Base-by-base conservation (phyloP, 805 yeast species). In the Cyberlindnera lachancei region DNA sequence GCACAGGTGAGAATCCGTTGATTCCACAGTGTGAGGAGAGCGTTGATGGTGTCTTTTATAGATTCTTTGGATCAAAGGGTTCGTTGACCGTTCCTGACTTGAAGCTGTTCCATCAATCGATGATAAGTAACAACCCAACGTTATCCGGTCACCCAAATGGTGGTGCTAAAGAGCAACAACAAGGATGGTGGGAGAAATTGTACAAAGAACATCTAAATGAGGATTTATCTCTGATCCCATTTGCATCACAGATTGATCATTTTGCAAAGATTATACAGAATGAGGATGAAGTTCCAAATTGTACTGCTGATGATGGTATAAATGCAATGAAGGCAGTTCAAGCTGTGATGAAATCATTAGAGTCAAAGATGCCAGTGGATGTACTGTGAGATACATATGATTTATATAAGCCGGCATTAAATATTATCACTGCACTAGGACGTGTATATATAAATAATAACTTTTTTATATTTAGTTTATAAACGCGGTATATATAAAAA, bases 1-100 rank as follows among this genome's bases (percentile, higher is more conserved):
- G 46, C 6, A 42, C 46, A 3, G 46, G 46, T 24, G 46, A 42
- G 30, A 42, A 42, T 34, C 46, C 46, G 10, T 23, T 42, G 35
- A 40, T 42, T 21, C 39, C 40, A 26, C 20, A 42, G 23, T 28
- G 21, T 32, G 13, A 22, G 6, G 32, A 37, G 10, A 33, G 41
- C 4, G 31, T 35, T 7, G 46, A 42, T 22, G 46, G 46, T 21
- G 38, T 37, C 15, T 42, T 42, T 20, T 42, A 42, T 17, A 29
- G 44, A 19, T 35, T 42, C 37, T 42, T 42, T 25, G 46, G 46
- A n/a, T 34, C 46, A 7, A 26, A 34, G 18, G 46, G 46, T 2
- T 34, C 44, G 2, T 20, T 42, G 13, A 29, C 33, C 18, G 42
- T 35, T 5, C 46, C 46, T 18, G 44, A 42, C 22, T 35, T 42